Evolutionary conservation across 2,329 filamentous ascomycete species (phyloP).

Genomic region (Fragosphaeria purpurea): DNA sequence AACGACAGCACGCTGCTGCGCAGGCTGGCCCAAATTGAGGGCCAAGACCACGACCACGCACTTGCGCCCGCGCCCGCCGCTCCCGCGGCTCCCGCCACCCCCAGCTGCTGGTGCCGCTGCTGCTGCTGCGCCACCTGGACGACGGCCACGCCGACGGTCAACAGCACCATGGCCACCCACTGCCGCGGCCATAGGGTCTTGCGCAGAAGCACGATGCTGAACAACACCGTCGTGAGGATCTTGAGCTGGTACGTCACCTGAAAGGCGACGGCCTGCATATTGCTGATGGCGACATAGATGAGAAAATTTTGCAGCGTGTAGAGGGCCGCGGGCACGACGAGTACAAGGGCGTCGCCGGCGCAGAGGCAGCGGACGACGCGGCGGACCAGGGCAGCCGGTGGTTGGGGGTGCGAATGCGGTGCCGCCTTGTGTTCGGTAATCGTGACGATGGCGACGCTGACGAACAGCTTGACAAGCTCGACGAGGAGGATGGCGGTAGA

Average conservation of each 20-base stretch:
- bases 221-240: constrained; percentile 4
- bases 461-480: constrained; percentile 1
- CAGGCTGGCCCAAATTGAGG: no score
- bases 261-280: constrained; percentile 4
- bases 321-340: constrained; percentile 1
- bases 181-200: background rate
- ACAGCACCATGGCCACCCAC: constrained; percentile 2
- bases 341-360: background rate
- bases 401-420: background rate
- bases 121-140: constrained; percentile 2
- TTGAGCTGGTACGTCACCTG: constrained; percentile 6
- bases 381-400: background rate
- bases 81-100: no score
- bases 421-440: background rate
- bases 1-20: no score
- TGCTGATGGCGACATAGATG: constrained; percentile 3
- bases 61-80: no score
- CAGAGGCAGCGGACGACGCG: background rate
- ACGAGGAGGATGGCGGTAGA: constrained; percentile 4
- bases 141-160: constrained; percentile 2
- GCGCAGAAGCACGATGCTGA: constrained; percentile 2
- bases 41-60: no score
- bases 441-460: background rate
- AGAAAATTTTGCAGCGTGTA: constrained; percentile 3
- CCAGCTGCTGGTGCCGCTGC: no score